Evolutionary conservation across 2,329 filamentous ascomycete species (phyloP).

Genomic region (Grosmannia clavigera): DNA sequence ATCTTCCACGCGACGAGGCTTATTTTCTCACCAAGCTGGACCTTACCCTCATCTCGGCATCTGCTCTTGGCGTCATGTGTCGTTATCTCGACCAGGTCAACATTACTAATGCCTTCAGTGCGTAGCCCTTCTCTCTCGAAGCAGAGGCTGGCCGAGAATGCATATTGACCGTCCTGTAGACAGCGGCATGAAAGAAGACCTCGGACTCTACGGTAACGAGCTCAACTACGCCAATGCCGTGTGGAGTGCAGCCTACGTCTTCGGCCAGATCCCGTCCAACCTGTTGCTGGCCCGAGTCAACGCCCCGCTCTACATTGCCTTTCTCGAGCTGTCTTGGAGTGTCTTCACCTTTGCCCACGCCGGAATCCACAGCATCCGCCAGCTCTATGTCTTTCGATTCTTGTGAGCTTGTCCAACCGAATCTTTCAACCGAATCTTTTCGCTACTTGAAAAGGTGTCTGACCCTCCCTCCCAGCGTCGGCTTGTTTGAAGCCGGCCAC

Average conservation of each 20-base stretch:
- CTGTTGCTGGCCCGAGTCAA: slow-evolving; percentile 23
- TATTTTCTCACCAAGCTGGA: slow-evolving; percentile 18
- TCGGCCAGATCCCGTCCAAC: slow-evolving; percentile 31
- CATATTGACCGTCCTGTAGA: slow-evolving; percentile 7
- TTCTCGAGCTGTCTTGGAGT: slow-evolving; percentile 29
- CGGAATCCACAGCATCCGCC: slow-evolving; percentile 12
- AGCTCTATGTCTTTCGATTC: slow-evolving; percentile 18
- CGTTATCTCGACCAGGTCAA: slow-evolving; percentile 18
- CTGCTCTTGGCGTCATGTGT: slow-evolving; percentile 17
- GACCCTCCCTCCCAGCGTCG: slow-evolving; percentile 10
- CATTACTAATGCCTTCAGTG: slow-evolving; percentile 18
- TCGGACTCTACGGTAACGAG: slow-evolving; percentile 18
- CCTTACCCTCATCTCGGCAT: slow-evolving; percentile 15
- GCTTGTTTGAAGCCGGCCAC: slow-evolving; percentile 18
- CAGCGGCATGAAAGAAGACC: slow-evolving; percentile 20
- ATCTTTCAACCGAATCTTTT: not conserved
- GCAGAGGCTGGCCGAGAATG: not conserved
- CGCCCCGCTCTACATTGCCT: slow-evolving; percentile 28
- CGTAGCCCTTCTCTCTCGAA: not conserved
- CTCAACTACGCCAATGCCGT: slow-evolving; percentile 31
- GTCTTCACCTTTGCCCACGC: slow-evolving; percentile 18
- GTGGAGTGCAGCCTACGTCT: slow-evolving; percentile 20
- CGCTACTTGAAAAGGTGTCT: not conserved
- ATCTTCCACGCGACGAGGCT: slow-evolving; percentile 16
- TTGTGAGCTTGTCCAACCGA: slow-evolving; percentile 6